Percentiles rank a stretch among this genome's conserved stretches.
Conservation (phyloP, 1,284 basidiomycete species). For the Tilletia walkeri region DNA sequence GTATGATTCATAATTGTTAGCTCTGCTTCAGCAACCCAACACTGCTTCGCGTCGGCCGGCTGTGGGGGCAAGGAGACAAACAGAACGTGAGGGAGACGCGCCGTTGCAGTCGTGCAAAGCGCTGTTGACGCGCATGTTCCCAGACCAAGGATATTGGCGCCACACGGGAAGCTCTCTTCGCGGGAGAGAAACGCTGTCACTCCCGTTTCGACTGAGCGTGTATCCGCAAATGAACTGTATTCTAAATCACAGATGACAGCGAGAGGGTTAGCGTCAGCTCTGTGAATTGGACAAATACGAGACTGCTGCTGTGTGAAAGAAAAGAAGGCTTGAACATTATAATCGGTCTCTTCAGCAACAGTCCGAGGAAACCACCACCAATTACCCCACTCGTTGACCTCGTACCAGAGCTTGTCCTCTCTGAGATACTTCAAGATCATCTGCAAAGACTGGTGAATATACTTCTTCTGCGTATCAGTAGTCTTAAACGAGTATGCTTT, state of each 20-base stretch:
- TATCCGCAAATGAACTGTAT: background rate
- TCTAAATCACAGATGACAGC: background rate
- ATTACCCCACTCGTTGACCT: background rate
- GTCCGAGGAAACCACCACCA: background rate
- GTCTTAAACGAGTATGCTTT: background rate
- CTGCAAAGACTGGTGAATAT: constrained; percentile 7
- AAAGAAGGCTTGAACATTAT: constrained; percentile 1
- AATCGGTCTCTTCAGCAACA: background rate
- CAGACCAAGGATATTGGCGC: background rate
- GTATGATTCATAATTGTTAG: background rate
- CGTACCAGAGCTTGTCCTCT: background rate
- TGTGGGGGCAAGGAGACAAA: background rate
- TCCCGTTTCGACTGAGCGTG: background rate
- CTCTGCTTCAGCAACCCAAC: background rate
- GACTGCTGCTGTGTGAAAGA: background rate
- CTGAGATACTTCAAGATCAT: background rate
- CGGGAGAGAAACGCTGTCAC: background rate
- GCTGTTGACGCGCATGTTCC: background rate
- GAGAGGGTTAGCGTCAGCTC: background rate
- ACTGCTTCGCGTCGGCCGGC: background rate
- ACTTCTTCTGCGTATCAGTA: background rate
- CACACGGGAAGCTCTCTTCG: background rate
- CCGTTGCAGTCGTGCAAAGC: background rate
- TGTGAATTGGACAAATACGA: background rate
- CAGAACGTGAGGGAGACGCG: background rate